Conservation (phyloP, 345 rosid genomes). For the Punica granatum region DNA sequence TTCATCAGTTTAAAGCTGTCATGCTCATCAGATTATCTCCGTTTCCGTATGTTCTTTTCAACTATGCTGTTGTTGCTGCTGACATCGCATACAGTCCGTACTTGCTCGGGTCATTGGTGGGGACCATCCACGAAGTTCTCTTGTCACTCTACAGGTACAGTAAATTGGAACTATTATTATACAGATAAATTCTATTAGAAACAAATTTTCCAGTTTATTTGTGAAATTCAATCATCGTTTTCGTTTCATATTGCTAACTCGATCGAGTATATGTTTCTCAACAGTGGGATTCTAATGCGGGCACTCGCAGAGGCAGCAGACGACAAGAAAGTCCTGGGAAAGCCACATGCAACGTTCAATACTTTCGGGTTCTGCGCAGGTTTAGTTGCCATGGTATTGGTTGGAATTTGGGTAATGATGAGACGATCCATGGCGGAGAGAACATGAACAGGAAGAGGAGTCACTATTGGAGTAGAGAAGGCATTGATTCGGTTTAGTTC, state of each 20-base stretch:
- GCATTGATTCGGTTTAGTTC: not conserved
- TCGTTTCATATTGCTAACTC: not conserved
- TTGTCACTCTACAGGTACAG: constrained; percentile 26
- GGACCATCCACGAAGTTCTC: constrained; percentile 23
- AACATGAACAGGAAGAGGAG: not conserved
- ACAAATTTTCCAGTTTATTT: too few species aligned
- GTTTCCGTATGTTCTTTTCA: constrained; percentile 26
- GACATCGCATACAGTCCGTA: constrained; percentile 23
- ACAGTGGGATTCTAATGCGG: constrained; percentile 25
- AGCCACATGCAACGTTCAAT: not conserved
- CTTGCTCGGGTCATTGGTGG: constrained; percentile 22
- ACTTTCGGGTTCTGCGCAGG: constrained; percentile 2
- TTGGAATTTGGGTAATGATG: constrained; percentile 6
- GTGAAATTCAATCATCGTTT: not conserved
- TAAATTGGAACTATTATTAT: not conserved
- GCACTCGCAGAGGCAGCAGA: constrained; percentile 17
- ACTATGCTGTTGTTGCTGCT: constrained; percentile 20
- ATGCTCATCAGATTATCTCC: constrained; percentile 30
- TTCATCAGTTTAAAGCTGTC: constrained; percentile 31
- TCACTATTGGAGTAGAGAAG: not conserved
- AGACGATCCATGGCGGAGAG: constrained; percentile 3
- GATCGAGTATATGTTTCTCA: not conserved
- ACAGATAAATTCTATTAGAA: not conserved
- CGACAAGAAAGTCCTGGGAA: constrained; percentile 5
- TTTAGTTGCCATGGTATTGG: constrained; percentile 2